Evolutionary conservation across 2,329 filamentous ascomycete genomes (phyloP).

Genomic region (Pseudogymnoascus destructans): DNA sequence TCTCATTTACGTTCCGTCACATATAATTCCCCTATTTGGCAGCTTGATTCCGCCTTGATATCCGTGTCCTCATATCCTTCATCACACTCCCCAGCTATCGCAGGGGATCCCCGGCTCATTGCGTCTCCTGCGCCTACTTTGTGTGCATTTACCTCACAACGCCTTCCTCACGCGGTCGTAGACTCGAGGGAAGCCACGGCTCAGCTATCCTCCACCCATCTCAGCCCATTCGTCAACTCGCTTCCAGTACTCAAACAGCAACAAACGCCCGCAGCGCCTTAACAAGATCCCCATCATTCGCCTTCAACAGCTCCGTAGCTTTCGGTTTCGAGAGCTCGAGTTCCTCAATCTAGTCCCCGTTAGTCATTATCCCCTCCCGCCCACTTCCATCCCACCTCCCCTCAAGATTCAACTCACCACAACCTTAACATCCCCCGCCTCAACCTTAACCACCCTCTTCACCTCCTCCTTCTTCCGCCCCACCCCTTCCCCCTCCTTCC

Average conservation of each 20-base stretch:
- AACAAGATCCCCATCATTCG: constrained; percentile 56
- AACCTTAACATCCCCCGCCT: constrained; percentile 55
- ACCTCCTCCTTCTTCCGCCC: constrained; percentile 37
- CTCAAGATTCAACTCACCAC: constrained; percentile 38
- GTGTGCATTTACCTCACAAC: too few relatives aligned
- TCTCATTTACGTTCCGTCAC: too few relatives aligned
- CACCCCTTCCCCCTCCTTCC: constrained; percentile 26
- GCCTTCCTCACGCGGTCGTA: too few relatives aligned
- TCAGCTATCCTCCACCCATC: too few relatives aligned
- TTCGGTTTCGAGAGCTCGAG: constrained; percentile 58
- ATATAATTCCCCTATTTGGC: too few relatives aligned
- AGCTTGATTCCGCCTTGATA: too few relatives aligned
- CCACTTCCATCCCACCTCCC: neutral
- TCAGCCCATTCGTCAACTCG: too few relatives aligned
- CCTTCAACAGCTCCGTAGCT: constrained; percentile 61
- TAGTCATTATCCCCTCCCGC: constrained; percentile 10
- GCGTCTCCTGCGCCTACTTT: too few relatives aligned
- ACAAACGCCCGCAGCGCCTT: constrained; percentile 53
- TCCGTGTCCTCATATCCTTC: too few relatives aligned
- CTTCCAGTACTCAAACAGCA: constrained; percentile 11
- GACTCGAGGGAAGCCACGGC: too few relatives aligned
- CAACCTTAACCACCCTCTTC: constrained; percentile 56
- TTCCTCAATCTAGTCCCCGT: constrained; percentile 45
- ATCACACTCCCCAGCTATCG: too few relatives aligned
- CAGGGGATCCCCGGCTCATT: too few relatives aligned